phyloP scores from a whole-genome alignment of 129 eudicot genomes.

The Saussurea involucrata region DNA sequence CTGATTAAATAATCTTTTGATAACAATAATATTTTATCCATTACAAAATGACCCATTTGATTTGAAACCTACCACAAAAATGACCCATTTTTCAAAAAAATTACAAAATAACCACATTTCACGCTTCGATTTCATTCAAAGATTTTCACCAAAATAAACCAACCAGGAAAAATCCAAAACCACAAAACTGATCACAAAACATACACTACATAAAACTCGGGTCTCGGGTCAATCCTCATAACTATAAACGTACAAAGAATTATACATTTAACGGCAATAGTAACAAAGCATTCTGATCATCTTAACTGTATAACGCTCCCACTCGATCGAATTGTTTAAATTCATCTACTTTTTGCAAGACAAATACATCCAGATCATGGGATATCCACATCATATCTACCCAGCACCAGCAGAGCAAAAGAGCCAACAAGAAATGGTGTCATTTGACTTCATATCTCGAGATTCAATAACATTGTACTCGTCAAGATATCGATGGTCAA shows the following conservation, averaged over 20 bases:
- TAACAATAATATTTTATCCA: no score
- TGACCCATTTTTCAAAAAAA: neutral
- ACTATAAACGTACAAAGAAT: slow-evolving; percentile 3
- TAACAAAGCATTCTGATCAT: neutral
- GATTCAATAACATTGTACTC: neutral
- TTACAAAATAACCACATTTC: neutral
- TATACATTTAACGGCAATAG: neutral
- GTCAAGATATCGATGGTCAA: slow-evolving; percentile 1
- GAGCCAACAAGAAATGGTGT: neutral
- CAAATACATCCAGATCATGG: neutral
- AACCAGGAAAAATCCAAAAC: neutral
- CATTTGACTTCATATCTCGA: neutral
- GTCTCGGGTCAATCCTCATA: neutral
- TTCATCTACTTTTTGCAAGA: neutral
- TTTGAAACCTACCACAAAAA: neutral
- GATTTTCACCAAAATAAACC: neutral
- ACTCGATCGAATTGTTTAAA: neutral
- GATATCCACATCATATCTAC: neutral
- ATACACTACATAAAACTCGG: neutral
- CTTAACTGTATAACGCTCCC: neutral
- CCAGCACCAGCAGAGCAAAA: neutral
- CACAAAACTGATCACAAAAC: neutral
- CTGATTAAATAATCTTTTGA: no score
- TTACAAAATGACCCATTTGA: neutral
- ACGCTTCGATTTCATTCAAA: neutral